phyloP scores from a whole-genome alignment of 495 filamentous ascomycete genomes.

The Aspergillus wentii region DNA sequence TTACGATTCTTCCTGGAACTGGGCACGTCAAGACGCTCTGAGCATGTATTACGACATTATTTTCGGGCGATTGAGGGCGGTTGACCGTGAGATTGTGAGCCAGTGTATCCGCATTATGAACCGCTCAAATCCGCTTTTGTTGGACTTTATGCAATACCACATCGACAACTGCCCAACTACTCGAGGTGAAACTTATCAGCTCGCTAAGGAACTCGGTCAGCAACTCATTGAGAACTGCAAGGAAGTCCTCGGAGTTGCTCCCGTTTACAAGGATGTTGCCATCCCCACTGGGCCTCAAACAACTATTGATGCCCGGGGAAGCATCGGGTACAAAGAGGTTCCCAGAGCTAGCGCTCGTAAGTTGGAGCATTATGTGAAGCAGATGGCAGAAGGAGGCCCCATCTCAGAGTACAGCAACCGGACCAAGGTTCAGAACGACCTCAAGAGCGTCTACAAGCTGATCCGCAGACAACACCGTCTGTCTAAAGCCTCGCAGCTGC shows the following conservation, averaged over 20 bases:
- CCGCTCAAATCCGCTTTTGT: constrained; percentile 86
- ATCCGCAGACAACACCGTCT: constrained; percentile 96
- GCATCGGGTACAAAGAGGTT: constrained; percentile 82
- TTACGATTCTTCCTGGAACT: constrained; percentile 99
- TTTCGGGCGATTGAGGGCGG: constrained; percentile 85
- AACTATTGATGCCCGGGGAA: constrained; percentile 82
- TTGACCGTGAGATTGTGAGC: constrained; percentile 97
- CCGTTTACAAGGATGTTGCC: constrained; percentile 92
- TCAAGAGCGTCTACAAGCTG: constrained; percentile 90
- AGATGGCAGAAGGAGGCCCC: constrained; percentile 98
- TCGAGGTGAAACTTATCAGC: constrained; percentile 91
- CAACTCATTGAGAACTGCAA: constrained; percentile 97
- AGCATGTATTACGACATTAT: constrained; percentile 99
- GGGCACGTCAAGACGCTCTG: constrained; percentile 94
- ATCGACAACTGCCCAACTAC: constrained; percentile 98
- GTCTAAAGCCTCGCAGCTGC: constrained; percentile 86
- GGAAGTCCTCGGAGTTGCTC: constrained; percentile 75
- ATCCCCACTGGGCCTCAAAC: constrained; percentile 89
- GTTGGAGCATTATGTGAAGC: constrained; percentile 95
- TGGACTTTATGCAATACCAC: constrained; percentile 99
- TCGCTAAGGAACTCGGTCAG: constrained; percentile 92
- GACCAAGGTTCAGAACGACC: constrained; percentile 94
- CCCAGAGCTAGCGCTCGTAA: constrained; percentile 90
- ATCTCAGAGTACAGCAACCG: constrained; percentile 98
- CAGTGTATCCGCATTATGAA: constrained; percentile 99